phyloP scores from a whole-genome alignment of 805 yeast genomes.

The Barnettozyma sp. region DNA sequence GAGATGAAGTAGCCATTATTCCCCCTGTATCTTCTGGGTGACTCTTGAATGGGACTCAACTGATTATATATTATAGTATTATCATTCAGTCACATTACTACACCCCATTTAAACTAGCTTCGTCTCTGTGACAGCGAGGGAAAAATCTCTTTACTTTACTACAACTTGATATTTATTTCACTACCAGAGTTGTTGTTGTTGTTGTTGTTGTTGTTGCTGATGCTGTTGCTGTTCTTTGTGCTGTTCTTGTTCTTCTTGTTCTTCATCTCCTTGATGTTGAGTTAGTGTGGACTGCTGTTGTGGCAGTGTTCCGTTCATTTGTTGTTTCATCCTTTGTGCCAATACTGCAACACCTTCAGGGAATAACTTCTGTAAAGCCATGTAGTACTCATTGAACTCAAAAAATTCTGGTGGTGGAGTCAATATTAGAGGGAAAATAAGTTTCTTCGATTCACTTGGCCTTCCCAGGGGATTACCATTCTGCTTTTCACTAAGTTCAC shows the following conservation, averaged over 20 bases:
- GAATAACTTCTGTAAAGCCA: constrained; percentile 20
- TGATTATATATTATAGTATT: too few relatives aligned
- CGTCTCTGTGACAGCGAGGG: too few relatives aligned
- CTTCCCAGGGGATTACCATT: constrained; percentile 9
- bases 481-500: constrained; percentile 23
- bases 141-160: too few relatives aligned
- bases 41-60: background rate
- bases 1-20: constrained; percentile 17
- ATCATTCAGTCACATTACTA: too few relatives aligned
- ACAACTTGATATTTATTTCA: too few relatives aligned
- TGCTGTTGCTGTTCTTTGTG: constrained; percentile 8
- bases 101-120: too few relatives aligned
- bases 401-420: constrained; percentile 23
- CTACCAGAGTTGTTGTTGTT: background rate
- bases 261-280: too few relatives aligned
- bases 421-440: constrained; percentile 21
- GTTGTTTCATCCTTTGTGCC: constrained; percentile 10
- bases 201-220: constrained; percentile 9
- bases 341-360: constrained; percentile 23
- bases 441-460: constrained; percentile 6
- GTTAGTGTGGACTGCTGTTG: constrained; percentile 16
- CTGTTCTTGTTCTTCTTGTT: constrained; percentile 14
- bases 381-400: constrained; percentile 22
- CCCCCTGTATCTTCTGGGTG: constrained; percentile 21
- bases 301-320: constrained; percentile 7